phyloP scores from a whole-genome alignment of 2,329 filamentous ascomycete species.

The Malbranchea zuffiana region DNA sequence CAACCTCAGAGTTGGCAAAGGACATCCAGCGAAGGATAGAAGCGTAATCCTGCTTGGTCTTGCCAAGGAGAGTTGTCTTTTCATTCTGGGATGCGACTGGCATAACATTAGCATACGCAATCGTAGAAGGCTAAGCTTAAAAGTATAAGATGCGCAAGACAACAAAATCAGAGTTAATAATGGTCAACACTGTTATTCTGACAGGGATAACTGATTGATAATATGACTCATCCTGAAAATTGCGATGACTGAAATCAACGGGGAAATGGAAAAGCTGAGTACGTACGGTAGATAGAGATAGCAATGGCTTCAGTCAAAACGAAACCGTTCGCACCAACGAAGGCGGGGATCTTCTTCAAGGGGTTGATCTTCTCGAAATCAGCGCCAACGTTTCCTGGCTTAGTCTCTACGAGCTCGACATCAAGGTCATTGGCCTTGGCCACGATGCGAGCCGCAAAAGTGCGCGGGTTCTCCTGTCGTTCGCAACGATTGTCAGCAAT shows the following conservation, averaged over 20 bases:
- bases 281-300: slow-evolving; percentile 96
- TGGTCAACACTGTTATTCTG: slow-evolving; percentile 82
- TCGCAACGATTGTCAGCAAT: slow-evolving; percentile 21
- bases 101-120: slow-evolving; percentile 3
- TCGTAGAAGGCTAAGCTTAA: slow-evolving; percentile 18
- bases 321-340: slow-evolving; percentile 86
- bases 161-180: slow-evolving; percentile 58
- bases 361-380: slow-evolving; percentile 81
- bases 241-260: slow-evolving; percentile 13
- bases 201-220: slow-evolving; percentile 95
- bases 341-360: slow-evolving; percentile 85
- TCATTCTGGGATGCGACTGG: slow-evolving; percentile 97
- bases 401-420: slow-evolving; percentile 67
- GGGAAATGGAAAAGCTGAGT: slow-evolving; percentile 16
- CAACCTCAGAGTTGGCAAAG: slow-evolving; percentile 82
- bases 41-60: slow-evolving; percentile 99
- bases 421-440: slow-evolving; percentile 97
- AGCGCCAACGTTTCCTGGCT: slow-evolving; percentile 50
- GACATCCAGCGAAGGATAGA: slow-evolving; percentile 98
- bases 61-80: slow-evolving; percentile 97
- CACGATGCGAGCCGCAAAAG: slow-evolving; percentile 76
- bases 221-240: slow-evolving; percentile 60
- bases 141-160: slow-evolving; percentile 27
- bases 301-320: slow-evolving; percentile 80
- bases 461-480: slow-evolving; percentile 73